phyloP scores from a whole-genome alignment of 2,329 filamentous ascomycete genomes.

The Cadophora luteo-olivacea region DNA sequence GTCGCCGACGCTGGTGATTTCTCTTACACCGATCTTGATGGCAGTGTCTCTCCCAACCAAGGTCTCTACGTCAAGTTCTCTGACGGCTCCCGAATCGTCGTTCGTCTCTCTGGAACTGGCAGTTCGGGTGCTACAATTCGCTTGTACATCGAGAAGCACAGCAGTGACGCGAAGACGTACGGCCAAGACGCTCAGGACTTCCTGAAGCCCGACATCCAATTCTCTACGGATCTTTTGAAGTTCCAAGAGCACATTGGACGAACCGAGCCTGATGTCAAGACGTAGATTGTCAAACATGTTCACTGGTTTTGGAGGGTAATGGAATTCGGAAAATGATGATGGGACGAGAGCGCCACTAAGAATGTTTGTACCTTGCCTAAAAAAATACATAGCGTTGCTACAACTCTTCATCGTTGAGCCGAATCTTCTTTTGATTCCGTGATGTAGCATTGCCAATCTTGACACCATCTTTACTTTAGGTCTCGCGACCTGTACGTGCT shows the following conservation, averaged over 20 bases:
- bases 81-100: conserved; percentile 92
- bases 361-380: background rate
- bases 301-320: background rate
- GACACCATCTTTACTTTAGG: no score
- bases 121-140: conserved; percentile 96
- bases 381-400: background rate
- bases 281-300: conserved; percentile 57
- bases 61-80: conserved; percentile 94
- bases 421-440: no score
- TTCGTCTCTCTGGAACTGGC: conserved; percentile 92
- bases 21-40: conserved; percentile 98
- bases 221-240: conserved; percentile 85
- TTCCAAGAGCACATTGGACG: conserved; percentile 93
- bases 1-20: conserved; percentile 94
- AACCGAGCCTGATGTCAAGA: conserved; percentile 96
- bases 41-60: conserved; percentile 93
- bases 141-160: conserved; percentile 96
- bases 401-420: background rate
- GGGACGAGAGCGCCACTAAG: background rate
- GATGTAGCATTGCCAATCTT: no score
- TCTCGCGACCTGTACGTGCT: no score
- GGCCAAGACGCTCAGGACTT: conserved; percentile 89
- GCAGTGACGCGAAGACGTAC: conserved; percentile 79
- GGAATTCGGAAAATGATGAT: background rate
- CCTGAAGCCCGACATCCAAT: conserved; percentile 85